Percentiles rank a stretch among this genome's conserved stretches.
Conservation (phyloP, 495 filamentous ascomycete genomes). For the Amniculicola lignicola region DNA sequence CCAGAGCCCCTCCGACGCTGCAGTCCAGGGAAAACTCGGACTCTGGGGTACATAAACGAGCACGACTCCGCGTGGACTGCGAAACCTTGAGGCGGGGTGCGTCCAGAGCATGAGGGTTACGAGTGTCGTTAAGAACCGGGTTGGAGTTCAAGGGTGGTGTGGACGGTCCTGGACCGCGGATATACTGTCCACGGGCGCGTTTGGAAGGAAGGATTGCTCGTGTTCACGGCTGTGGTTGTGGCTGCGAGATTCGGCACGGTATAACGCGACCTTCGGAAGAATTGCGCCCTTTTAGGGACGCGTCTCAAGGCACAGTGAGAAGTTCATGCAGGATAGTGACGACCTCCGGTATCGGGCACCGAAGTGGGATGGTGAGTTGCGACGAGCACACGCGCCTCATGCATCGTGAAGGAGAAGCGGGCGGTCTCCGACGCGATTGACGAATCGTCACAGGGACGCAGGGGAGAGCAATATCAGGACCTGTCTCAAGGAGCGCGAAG, state of each 20-base stretch:
- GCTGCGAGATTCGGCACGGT: constrained; percentile 4
- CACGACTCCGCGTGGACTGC: not conserved
- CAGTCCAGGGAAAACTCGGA: constrained; percentile 11
- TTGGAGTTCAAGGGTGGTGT: constrained; percentile 3
- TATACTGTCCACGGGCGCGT: no score
- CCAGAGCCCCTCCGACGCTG: constrained; percentile 3
- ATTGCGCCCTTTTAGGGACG: constrained; percentile 1
- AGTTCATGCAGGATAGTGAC: not conserved
- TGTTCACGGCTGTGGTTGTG: constrained; percentile 1
- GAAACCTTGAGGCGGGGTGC: constrained; percentile 14
- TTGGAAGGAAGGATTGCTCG: not conserved
- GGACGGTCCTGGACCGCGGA: not conserved
- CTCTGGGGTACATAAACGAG: constrained; percentile 32
- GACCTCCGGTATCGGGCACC: constrained; percentile 24
- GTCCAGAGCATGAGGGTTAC: constrained; percentile 2
- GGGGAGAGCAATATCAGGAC: no score
- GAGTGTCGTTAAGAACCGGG: constrained; percentile 11
- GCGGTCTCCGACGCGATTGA: no score
- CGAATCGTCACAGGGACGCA: no score
- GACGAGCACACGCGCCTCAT: not conserved
- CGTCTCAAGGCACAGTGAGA: constrained; percentile 1
- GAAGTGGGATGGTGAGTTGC: not conserved
- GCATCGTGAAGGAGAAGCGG: constrained; percentile 25
- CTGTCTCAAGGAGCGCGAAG: no score
- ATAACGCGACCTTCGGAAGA: constrained; percentile 10